These are phyloP conservation scores for Oryza rufipogon DNA, from an alignment of 176 grass and related monocot genomes.

Conservation along the genomic window DNA sequence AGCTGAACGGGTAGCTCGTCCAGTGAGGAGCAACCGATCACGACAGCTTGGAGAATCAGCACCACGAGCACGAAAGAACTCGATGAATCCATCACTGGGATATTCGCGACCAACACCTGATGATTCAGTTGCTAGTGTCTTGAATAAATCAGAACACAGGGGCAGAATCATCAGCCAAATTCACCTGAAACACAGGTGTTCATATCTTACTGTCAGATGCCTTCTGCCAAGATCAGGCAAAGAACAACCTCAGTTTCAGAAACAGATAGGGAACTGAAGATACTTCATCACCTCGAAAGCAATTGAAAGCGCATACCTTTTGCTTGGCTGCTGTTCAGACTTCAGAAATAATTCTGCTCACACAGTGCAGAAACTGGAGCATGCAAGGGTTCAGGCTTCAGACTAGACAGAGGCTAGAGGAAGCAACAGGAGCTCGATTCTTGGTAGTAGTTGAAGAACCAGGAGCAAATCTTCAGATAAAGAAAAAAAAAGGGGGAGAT, in stretches of 20 bases:
- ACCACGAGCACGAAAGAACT: constrained; percentile 39
- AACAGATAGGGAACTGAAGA: background rate
- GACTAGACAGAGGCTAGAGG: constrained; percentile 7
- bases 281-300: background rate
- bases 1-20: constrained; percentile 18
- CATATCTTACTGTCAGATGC: background rate
- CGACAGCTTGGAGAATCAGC: constrained; percentile 43
- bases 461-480: background rate
- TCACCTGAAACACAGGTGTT: background rate
- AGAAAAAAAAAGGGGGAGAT: background rate
- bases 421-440: background rate
- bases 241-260: background rate
- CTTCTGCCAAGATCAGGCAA: background rate
- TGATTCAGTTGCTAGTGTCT: background rate
- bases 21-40: constrained; percentile 2
- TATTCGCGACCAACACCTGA: constrained; percentile 8
- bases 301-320: constrained; percentile 20
- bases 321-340: background rate
- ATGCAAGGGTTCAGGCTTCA: constrained; percentile 7
- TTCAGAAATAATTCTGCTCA: constrained; percentile 5
- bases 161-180: background rate
- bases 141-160: background rate
- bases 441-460: constrained; percentile 27
- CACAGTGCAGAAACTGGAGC: background rate
- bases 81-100: constrained; percentile 42